Base-by-base conservation (phyloP, 306 rosid genomes). In the Abrus precatorius region DNA sequence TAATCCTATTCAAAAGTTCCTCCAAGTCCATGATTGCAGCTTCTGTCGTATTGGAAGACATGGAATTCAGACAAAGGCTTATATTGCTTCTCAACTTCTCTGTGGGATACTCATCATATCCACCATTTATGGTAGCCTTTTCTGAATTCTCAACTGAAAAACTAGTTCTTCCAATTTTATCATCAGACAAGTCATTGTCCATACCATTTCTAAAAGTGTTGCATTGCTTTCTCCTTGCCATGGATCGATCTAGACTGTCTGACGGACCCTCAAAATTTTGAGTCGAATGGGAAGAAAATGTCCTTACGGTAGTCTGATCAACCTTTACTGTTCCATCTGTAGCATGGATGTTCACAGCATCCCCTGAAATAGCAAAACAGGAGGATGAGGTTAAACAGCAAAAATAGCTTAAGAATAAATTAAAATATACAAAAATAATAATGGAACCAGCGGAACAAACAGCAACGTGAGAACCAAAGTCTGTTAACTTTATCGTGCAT, bases 1-100 rank as follows among this genome's bases (percentile, higher is more conserved):
- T 95, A 40, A 93, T 64, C 71, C 82, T 80, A 82, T 78, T 85
- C 48, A 91, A 78, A 82, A 95, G 94, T 61, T 91, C 97, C 88
- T 93, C 99, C 88, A 95, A 80, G 65, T 95, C 95, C 85, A 90
- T 48, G 64, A 95, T 41, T 59, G 94, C 85, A 63, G 84, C 90
- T 64, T 90, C 99, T 63, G 84, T 50, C 2, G 90, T 74, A 76
- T 85, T 89, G 53, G 88, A 81, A 56, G 66, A 76, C 85, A 29
- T 80, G 55, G 91, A 82, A 83, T 90, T 88, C 41, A 85, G 74
- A 80, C 81, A 61, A 6, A 87, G 69, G 67, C 69, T 54, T 63
- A 28, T 77, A 64, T 84, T 73, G 7, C 54, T 79, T 74, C 81
- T 84, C 86, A 60, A 80, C 84, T 76, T 85, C 87, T 89, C 86